Evolutionary conservation across 352 stramenopile genomes (phyloP), one percentile per base, ranked within the genome.

Genomic region (Globisporangium okanoganense): DNA sequence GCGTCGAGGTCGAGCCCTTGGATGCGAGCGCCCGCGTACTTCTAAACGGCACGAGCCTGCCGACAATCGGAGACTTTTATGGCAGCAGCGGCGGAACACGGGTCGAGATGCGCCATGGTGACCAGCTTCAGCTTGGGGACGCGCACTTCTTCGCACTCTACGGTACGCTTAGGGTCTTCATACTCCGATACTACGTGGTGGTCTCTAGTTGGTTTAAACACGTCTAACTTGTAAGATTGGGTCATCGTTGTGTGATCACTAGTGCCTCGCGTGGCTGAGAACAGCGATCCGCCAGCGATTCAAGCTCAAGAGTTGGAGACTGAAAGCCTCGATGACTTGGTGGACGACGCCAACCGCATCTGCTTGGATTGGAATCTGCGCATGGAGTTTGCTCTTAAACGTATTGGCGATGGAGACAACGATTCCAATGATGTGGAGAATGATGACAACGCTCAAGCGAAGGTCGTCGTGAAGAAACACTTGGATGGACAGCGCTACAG

Each of bases 291-390:
- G 49, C 16, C 33, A 38, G 20, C n/a, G 18, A 24, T 25, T 7
- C 27, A n/a, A n/a, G 3, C 49, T 4, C 6, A 41, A n/a, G 3
- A 56, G 22, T 0, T 4, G 1, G 18, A 20, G 6, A 45, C 16
- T 25, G 52, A 66, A 7, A 27, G n/a, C 0, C 43, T 75, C 2
- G 57, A 51, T 0, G 60, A 62, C 8, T 25, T 88, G 2, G 68
- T 90, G 5, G 59, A 71, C 1, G 80, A 88, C 67, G 82, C 82
- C 0, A 92, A 90, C 41, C 56, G 58, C 12, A 82, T 92, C 45
- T 89, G 75, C 44, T 57, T 68, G 1, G 76, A 82, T 36, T 87
- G 70, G 75, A 53, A 76, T 3, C 56, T 91, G 16, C 69, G 73
- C 36, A 87, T 78, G 48, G 71, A 76, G 24, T 84, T 86, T 51